Evolutionary conservation across 2,329 filamentous ascomycete genomes (phyloP), one percentile per base, ranked within the genome.

Genomic region (Aspergillus pseudoterreus): DNA sequence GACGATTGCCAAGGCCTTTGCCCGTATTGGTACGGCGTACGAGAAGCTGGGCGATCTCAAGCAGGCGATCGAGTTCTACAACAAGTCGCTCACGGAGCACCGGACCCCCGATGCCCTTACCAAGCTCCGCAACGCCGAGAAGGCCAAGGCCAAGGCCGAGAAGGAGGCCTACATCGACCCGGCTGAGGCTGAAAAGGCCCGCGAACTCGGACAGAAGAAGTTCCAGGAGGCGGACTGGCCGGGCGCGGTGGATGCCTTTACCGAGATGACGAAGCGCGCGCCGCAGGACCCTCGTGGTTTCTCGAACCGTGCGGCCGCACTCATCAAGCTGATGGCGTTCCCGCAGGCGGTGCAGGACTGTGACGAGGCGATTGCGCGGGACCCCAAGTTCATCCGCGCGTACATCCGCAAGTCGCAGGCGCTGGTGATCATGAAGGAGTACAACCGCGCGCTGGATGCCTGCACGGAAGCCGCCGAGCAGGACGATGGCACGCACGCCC

Each of bases 211-310:
- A 42, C 96, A 96, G 75, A 84, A 89, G 73, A 95, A 95, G 75
- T 99, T 99, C 82, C 97, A 97, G 80, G 90, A 91, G 64, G 86
- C 83, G 30, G 92, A 99, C 74, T 97, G 92, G 88, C 92, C 94
- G 10, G 94, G 83, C 48, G 94, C 94, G 9, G 92, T 99, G 24
- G 91, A 90, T 42, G 90, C 92, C 1, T 99, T 99, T 78, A 84
- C 80, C 1, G 94, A 99, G 78, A 96, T 97, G 92, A 88, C 88
- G 73, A 96, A 96, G 82, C 91, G 94, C 52, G 87, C 90, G 0
- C 94, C 95, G 5, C 82, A 95, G 0, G 94, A 99, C 68, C 87
- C 94, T 38, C 86, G 95, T 62, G 92, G 94, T 41, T 99, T 94
- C 81, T 95, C 89, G 70, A 99, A 99, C 82, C 91, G 94, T 62